A percentile compares a stretch with the other conserved stretches of the same genome.
Evolutionary conservation across 768 basidiomycete species (phyloP).

Genomic region (Collybia sordida): DNA sequence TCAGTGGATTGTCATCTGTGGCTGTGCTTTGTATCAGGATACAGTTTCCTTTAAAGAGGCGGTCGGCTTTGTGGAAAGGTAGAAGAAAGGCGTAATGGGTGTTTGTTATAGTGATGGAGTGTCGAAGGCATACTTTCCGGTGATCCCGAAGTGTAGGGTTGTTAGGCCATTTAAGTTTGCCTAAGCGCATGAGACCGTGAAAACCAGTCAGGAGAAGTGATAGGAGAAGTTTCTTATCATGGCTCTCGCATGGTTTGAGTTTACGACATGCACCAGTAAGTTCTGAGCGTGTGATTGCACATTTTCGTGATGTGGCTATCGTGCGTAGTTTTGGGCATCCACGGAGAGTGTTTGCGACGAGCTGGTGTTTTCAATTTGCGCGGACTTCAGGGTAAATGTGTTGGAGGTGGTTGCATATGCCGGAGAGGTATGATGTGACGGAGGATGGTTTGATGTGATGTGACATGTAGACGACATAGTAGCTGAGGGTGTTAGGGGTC

Average conservation of each 20-base stretch:
- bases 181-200: slow-evolving; percentile 22
- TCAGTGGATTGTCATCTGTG: background rate
- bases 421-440: no score
- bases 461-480: no score
- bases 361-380: no score
- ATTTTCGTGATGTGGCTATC: slow-evolving; percentile 20
- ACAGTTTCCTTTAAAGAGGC: slow-evolving; percentile 17
- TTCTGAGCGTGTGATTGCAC: slow-evolving; percentile 11
- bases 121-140: background rate
- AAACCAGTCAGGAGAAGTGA: slow-evolving; percentile 23
- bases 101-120: background rate
- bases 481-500: no score
- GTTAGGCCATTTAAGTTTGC: slow-evolving; percentile 26
- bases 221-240: slow-evolving; percentile 27
- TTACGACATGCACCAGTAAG: background rate
- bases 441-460: no score
- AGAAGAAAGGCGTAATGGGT: slow-evolving; percentile 5
- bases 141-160: slow-evolving; percentile 4
- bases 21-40: slow-evolving; percentile 6
- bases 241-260: slow-evolving; percentile 3
- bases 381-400: no score
- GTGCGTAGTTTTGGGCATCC: no score
- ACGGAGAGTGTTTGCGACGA: no score
- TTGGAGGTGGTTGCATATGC: no score
- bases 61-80: slow-evolving; percentile 19